Evolutionary conservation across 2,329 filamentous ascomycete genomes (phyloP).

Genomic region (Phialocephala sp.): DNA sequence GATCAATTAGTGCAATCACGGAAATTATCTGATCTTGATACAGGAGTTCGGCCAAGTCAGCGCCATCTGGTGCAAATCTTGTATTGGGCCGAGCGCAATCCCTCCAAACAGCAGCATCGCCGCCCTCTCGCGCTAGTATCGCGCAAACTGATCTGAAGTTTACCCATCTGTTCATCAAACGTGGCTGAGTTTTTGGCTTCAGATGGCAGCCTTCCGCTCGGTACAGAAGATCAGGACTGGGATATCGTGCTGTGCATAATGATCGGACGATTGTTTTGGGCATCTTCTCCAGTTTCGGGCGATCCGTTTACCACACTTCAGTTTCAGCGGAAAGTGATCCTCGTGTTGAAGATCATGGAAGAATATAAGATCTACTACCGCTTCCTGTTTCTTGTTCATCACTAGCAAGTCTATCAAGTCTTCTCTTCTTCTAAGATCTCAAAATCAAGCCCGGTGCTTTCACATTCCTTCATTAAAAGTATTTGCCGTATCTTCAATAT

Average conservation of each 20-base stretch:
- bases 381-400: background rate
- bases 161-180: slow-evolving; percentile 7
- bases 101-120: slow-evolving; percentile 5
- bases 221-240: background rate
- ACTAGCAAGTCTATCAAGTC: background rate
- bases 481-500: background rate
- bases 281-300: background rate
- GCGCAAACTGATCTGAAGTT: slow-evolving; percentile 9
- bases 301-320: slow-evolving; percentile 4
- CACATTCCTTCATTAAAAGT: slow-evolving; percentile 7
- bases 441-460: slow-evolving; percentile 4
- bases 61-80: slow-evolving; percentile 4
- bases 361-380: background rate
- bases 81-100: background rate
- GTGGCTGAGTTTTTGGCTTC: slow-evolving; percentile 3
- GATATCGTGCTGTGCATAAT: background rate
- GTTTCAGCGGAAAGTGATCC: slow-evolving; percentile 7
- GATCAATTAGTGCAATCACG: background rate
- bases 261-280: slow-evolving; percentile 8
- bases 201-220: slow-evolving; percentile 9
- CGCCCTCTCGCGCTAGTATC: background rate
- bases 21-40: slow-evolving; percentile 3
- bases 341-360: slow-evolving; percentile 1
- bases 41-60: slow-evolving; percentile 7
- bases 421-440: background rate